Evolutionary conservation across 371 early-diverging fungal genomes (phyloP), one percentile per base, ranked within the genome.

Genomic region (Mucor saturninus): DNA sequence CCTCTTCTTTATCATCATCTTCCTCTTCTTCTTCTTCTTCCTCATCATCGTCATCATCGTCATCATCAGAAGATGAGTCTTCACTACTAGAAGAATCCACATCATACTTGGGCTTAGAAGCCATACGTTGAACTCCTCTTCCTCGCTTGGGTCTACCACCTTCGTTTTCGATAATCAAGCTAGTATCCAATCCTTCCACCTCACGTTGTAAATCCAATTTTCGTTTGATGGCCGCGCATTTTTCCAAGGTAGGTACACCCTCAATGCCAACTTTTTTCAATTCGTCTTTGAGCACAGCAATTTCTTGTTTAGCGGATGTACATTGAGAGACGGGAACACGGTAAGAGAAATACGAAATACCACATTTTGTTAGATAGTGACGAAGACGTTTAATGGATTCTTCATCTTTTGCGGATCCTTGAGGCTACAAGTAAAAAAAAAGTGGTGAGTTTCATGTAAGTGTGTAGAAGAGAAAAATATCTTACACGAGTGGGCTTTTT

Each of bases 301-400:
- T 59, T 35, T 72, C 62, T 28, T 69, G 43, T 4, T 46, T 62
- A 14, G 43, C 40, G 8, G 63, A 61, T 26, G 54, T 53, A 38
- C 76, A 72, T 1, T 21, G 21, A 21, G 21, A 21, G 21, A 21
- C 21, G 21, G 21, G 40, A 63, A 72, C 2, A 64, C 11, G 9
- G 15, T 28, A 9, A 50, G 31, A 30, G 30, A 50, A 13, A 30
- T 30, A 30, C 28, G 15, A 71, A 21, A 79, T 73, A 31, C 83
- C 83, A 56, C 83, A 82, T 53, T 79, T 77, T 50, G 51, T 63
- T 13, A 82, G 67, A 21, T 74, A 82, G 1, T 59, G 61, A 26
- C 79, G 77, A 3, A 82, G 62, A 10, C 78, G 66, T 42, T 82
- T 77, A 26, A 82, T 72, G 3, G 68, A 59, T 49, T 79, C 79